Evolutionary conservation across 805 yeast species (phyloP).

Genomic region (Pichia insulana): DNA sequence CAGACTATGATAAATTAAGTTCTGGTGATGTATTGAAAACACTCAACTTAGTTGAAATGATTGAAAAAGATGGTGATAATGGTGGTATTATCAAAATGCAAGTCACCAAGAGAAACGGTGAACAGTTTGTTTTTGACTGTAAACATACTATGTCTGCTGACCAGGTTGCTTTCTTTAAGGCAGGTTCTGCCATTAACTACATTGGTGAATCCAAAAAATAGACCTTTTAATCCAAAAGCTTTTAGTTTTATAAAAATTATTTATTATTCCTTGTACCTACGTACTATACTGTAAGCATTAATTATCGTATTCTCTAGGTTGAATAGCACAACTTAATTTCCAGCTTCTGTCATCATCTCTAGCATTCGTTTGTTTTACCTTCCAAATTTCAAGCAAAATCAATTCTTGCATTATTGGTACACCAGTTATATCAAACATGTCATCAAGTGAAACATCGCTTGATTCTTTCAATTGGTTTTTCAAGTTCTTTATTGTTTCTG

Average conservation of each 20-base stretch:
- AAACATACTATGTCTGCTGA: conserved; percentile 97
- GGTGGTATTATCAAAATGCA: conserved; percentile 71
- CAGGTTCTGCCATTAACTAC: conserved; percentile 93
- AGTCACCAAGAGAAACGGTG: conserved; percentile 70
- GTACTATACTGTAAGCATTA: neutral
- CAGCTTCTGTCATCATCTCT: conserved; percentile 63
- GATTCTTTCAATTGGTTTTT: conserved; percentile 13
- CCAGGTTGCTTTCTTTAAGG: conserved; percentile 91
- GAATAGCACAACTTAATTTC: conserved; percentile 57
- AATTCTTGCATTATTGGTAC: conserved; percentile 45
- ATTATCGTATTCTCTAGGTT: conserved; percentile 35
- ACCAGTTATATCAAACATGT: conserved; percentile 32
- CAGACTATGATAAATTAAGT: conserved; percentile 74
- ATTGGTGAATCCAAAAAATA: conserved; percentile 36
- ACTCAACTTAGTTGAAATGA: conserved; percentile 62
- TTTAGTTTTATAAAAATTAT: neutral
- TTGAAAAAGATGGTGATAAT: conserved; percentile 75
- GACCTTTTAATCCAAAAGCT: neutral
- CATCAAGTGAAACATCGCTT: conserved; percentile 19
- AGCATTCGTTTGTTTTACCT: conserved; percentile 50
- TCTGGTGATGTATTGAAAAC: conserved; percentile 78
- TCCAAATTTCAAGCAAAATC: conserved; percentile 61
- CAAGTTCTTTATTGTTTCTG: conserved; percentile 23
- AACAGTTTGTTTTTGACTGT: conserved; percentile 57
- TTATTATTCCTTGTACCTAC: conserved; percentile 4